Evolutionary conservation across 768 basidiomycete genomes (phyloP), one percentile per base, ranked within the genome.

Genomic region (Tylopilus sp.): DNA sequence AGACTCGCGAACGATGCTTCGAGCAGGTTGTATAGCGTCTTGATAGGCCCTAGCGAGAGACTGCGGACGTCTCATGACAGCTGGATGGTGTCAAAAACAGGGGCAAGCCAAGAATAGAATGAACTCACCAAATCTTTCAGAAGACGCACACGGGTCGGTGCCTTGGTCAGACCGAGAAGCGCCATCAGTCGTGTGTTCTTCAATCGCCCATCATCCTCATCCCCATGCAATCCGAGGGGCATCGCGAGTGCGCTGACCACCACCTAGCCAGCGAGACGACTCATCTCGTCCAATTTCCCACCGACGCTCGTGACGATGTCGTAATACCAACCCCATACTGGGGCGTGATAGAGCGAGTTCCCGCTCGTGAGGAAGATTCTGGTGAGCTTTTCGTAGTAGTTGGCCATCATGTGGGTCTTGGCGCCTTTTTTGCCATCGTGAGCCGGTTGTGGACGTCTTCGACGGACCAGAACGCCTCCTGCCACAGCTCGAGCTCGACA

Each of bases 371-470:
- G 79, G 78, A 98, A 99, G 58, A 99, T 96, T 66, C 87, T 89
- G 37, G 95, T 91, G 58, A 98, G 83, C 74, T 98, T 98, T 71
- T 98, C 95, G 74, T 98, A 98, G 74, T 98, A n/a, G n/a, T n/a
- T n/a, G n/a, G n/a, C n/a, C n/a, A n/a, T n/a, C n/a, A n/a, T n/a
- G n/a, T n/a, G n/a, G n/a, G n/a, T n/a, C n/a, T n/a, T n/a, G n/a
- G n/a, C n/a, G n/a, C n/a, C n/a, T n/a, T n/a, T n/a, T n/a, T n/a
- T n/a, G n/a, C n/a, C n/a, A n/a, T n/a, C n/a, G n/a, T n/a, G 13
- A 34, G 83, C 30, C 98, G 81, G 63, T 94, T 93, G 75, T 98
- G 96, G 34, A 98, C 89, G 70, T 99, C 96, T 71, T 99, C 96
- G 55, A 98, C 93, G 36, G 92, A 93, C 54, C 96, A 88, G 82